A percentile compares a stretch with the other conserved stretches of the same genome.
phyloP scores from a whole-genome alignment of 2,329 filamentous ascomycete genomes.

The Talaromyces islandicus region DNA sequence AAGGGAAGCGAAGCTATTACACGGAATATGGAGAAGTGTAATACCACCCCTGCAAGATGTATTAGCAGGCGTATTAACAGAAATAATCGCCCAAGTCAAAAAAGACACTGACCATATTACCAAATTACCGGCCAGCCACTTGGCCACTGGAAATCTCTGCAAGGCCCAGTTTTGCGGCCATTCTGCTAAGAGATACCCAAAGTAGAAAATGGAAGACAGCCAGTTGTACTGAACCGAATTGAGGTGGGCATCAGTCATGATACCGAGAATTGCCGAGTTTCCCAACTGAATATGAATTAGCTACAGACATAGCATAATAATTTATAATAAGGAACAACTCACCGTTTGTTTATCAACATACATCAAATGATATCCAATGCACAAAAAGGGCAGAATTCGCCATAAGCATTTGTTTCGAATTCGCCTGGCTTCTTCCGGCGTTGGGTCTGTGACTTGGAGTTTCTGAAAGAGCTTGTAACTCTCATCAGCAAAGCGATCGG shows the following conservation, averaged over 20 bases:
- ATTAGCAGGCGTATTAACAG: no score
- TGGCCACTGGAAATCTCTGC: constrained; percentile 6
- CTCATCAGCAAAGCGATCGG: constrained; percentile 35
- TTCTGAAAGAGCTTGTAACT: constrained; percentile 38
- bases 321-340: constrained; percentile 1
- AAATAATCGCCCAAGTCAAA: not conserved
- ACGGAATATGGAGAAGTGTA: constrained; percentile 34
- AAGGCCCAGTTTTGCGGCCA: constrained; percentile 10
- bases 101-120: constrained; percentile 1
- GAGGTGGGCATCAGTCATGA: constrained; percentile 4
- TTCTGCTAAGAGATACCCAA: constrained; percentile 7
- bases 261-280: constrained; percentile 9
- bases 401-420: constrained; percentile 32
- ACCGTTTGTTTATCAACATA: constrained; percentile 36
- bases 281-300: not conserved
- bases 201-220: constrained; percentile 10
- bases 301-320: not conserved
- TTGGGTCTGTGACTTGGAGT: constrained; percentile 33
- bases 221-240: constrained; percentile 8
- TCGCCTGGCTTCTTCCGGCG: constrained; percentile 16
- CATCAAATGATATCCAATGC: constrained; percentile 36
- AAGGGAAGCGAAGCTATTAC: constrained; percentile 43
- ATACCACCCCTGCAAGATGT: not conserved
- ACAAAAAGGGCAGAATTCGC: constrained; percentile 35
- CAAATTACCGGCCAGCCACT: constrained; percentile 8